Evolutionary conservation across 2,329 filamentous ascomycete species (phyloP).

Genomic region (Paracoccidioides brasiliensis): DNA sequence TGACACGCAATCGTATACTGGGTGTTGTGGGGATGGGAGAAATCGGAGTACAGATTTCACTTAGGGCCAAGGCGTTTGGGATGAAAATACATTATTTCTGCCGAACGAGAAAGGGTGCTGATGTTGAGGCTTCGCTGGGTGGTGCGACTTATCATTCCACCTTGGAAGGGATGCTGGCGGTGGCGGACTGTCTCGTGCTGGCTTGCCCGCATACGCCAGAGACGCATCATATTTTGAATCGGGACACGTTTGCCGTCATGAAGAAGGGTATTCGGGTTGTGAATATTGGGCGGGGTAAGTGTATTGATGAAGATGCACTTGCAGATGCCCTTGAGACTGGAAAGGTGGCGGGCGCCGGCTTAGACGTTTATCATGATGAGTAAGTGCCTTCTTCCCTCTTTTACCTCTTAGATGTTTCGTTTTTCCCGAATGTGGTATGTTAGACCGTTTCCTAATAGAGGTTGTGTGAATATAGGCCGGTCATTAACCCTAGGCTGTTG

Average conservation of each 20-base stretch:
- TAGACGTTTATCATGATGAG: constrained; percentile 68
- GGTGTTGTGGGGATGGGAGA: constrained; percentile 11
- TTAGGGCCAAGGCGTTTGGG: constrained; percentile 7
- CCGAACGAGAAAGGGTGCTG: constrained; percentile 4
- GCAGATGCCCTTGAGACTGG: constrained; percentile 53
- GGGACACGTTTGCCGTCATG: constrained; percentile 53
- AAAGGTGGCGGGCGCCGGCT: constrained; percentile 50
- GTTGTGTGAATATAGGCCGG: constrained; percentile 4
- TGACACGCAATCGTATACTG: constrained; percentile 9
- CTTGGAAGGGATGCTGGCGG: constrained; percentile 7
- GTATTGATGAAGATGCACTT: constrained; percentile 62
- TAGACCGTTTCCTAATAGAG: not conserved
- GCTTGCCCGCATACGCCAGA: constrained; percentile 25
- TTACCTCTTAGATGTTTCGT: not conserved
- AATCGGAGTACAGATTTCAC: constrained; percentile 7
- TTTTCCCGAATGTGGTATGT: not conserved
- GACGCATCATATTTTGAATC: constrained; percentile 58
- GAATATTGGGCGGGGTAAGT: constrained; percentile 62
- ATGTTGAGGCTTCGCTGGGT: constrained; percentile 6
- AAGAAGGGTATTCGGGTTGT: constrained; percentile 58
- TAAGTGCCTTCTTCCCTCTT: not conserved
- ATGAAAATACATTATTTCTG: constrained; percentile 12
- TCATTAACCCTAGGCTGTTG: constrained; percentile 9
- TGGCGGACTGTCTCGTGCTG: constrained; percentile 11
- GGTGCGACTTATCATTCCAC: constrained; percentile 9